Evolutionary conservation across 1,284 basidiomycete genomes (phyloP).

Genomic region (Meira miltonrushii): DNA sequence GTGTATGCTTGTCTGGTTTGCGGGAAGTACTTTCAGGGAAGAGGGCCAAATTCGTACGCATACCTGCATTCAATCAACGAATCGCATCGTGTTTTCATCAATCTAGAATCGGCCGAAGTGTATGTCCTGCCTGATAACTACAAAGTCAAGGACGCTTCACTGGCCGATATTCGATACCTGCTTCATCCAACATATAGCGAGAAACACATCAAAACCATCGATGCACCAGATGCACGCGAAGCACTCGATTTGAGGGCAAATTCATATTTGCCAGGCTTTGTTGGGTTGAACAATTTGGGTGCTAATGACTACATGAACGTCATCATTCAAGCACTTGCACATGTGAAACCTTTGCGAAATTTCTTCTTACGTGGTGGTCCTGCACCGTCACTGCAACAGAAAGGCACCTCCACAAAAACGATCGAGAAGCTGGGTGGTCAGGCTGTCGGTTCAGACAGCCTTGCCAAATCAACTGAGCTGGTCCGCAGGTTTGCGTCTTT

Average conservation of each 20-base stretch:
- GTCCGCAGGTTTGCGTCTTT: slow-evolving; percentile 71
- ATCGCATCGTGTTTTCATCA: slow-evolving; percentile 96
- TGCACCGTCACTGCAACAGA: not conserved
- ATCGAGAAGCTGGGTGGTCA: no score
- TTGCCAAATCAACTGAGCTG: slow-evolving; percentile 61
- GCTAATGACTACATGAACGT: slow-evolving; percentile 96
- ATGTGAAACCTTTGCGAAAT: slow-evolving; percentile 82
- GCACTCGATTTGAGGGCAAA: slow-evolving; percentile 66
- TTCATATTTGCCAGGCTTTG: slow-evolving; percentile 84
- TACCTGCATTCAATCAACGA: slow-evolving; percentile 96
- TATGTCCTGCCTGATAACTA: slow-evolving; percentile 98
- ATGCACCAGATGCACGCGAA: slow-evolving; percentile 54
- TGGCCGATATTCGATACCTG: slow-evolving; percentile 88
- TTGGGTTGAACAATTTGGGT: slow-evolving; percentile 96
- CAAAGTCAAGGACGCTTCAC: slow-evolving; percentile 84
- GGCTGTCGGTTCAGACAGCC: not conserved
- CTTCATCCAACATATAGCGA: slow-evolving; percentile 71
- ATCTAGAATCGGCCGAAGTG: slow-evolving; percentile 86
- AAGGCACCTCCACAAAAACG: not conserved
- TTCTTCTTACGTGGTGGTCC: slow-evolving; percentile 55
- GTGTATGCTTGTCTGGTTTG: slow-evolving; percentile 96
- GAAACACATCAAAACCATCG: slow-evolving; percentile 59
- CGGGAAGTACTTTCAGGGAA: slow-evolving; percentile 97
- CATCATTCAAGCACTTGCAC: slow-evolving; percentile 85
- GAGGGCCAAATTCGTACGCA: slow-evolving; percentile 85